These are phyloP conservation scores for Melanomma pulvis-pyrius DNA, from an alignment of 495 filamentous ascomycete genomes.

Conservation along the genomic window DNA sequence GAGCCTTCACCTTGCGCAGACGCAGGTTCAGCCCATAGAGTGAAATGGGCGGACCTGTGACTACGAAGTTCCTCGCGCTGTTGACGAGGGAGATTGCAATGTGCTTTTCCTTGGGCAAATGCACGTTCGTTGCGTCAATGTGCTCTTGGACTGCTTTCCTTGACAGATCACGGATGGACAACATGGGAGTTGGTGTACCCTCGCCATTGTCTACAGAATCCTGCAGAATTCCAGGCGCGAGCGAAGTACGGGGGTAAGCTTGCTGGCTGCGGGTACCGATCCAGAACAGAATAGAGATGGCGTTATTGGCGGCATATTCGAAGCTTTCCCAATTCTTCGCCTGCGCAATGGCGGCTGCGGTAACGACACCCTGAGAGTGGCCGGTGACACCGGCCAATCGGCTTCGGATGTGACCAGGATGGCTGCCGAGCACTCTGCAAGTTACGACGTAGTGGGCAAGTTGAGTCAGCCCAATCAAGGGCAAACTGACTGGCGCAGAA, in stretches of 20 bases:
- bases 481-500: slow-evolving; percentile 95
- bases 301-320: slow-evolving; percentile 70
- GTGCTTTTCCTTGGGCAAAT: slow-evolving; percentile 87
- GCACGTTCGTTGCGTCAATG: slow-evolving; percentile 93
- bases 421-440: slow-evolving; percentile 82
- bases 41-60: slow-evolving; percentile 93
- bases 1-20: slow-evolving; percentile 92
- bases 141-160: slow-evolving; percentile 85
- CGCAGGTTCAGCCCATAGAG: slow-evolving; percentile 94
- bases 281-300: slow-evolving; percentile 97
- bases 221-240: slow-evolving; percentile 88
- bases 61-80: slow-evolving; percentile 94
- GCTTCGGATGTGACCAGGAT: slow-evolving; percentile 82
- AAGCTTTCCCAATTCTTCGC: slow-evolving; percentile 90
- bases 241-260: slow-evolving; percentile 89
- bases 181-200: slow-evolving; percentile 92
- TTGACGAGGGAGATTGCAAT: slow-evolving; percentile 95
- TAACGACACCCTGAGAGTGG: slow-evolving; percentile 94
- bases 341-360: slow-evolving; percentile 88
- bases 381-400: slow-evolving; percentile 85
- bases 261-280: slow-evolving; percentile 98
- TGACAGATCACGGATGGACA: slow-evolving; percentile 92
- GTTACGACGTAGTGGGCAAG: slow-evolving; percentile 91
- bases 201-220: slow-evolving; percentile 94
- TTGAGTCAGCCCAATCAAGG: slow-evolving; percentile 93